Conservation (phyloP, 441 rosid genomes). For the Flueggea neowawraea region DNA sequence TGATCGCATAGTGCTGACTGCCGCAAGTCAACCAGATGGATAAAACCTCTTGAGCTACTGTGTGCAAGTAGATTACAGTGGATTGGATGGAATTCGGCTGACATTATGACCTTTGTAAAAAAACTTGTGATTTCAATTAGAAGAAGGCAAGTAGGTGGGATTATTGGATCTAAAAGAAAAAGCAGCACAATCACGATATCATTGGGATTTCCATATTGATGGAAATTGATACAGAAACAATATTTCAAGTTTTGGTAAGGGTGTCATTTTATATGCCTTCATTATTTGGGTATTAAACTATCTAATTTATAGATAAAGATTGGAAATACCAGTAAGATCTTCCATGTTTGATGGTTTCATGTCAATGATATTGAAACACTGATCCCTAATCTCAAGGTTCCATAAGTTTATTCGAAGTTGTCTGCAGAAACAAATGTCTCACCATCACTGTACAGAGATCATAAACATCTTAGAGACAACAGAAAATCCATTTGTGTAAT, state of each 20-base stretch:
- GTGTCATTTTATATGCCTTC: background rate
- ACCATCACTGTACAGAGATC: conserved; percentile 55
- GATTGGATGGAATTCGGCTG: conserved; percentile 70
- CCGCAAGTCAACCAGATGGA: conserved; percentile 65
- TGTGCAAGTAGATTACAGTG: conserved; percentile 69
- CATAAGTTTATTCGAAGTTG: conserved; percentile 74
- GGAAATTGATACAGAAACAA: too few species aligned
- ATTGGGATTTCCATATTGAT: too few species aligned
- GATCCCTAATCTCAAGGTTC: conserved; percentile 65
- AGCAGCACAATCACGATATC: background rate
- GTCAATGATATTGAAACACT: conserved; percentile 75
- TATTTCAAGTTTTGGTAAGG: too few species aligned
- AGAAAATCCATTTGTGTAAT: conserved; percentile 1
- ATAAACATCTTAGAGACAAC: conserved; percentile 22
- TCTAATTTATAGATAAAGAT: conserved; percentile 3
- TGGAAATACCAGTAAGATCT: conserved; percentile 60
- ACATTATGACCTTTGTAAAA: conserved; percentile 69
- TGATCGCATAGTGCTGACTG: conserved; percentile 71
- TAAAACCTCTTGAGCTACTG: conserved; percentile 77
- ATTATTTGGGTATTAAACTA: background rate
- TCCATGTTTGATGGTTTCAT: conserved; percentile 72
- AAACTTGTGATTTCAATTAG: conserved; percentile 19
- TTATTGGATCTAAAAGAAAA: background rate
- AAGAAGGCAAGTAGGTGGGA: conserved; percentile 7
- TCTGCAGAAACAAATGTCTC: conserved; percentile 84